Conservation (phyloP, 2,329 filamentous ascomycete genomes). For the Apiospora kogelbergensis region DNA sequence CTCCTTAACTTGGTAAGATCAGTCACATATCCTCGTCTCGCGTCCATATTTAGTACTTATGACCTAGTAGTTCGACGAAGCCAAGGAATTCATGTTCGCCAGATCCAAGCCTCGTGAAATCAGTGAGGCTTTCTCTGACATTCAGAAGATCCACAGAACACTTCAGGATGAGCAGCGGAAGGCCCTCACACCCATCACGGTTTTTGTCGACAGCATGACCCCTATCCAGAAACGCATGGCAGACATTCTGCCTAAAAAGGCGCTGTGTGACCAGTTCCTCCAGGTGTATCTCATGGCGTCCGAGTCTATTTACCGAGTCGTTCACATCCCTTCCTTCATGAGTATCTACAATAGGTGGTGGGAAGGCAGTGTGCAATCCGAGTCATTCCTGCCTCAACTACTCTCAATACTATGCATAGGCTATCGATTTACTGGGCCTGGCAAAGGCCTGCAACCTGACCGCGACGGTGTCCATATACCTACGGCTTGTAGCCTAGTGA, state of each 20-base stretch:
- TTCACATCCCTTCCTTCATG: conserved; percentile 53
- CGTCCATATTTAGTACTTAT: neutral
- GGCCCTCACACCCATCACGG: conserved; percentile 50
- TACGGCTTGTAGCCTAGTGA: conserved; percentile 55
- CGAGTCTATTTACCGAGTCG: conserved; percentile 53
- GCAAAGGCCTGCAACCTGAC: conserved; percentile 50
- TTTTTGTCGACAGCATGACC: conserved; percentile 60
- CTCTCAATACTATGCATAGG: conserved; percentile 53
- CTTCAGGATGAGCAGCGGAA: conserved; percentile 49
- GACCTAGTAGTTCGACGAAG: conserved; percentile 48
- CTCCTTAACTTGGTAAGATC: conserved; percentile 52
- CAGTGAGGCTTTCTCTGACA: conserved; percentile 42
- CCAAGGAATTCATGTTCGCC: conserved; percentile 49
- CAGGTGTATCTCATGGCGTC: conserved; percentile 49
- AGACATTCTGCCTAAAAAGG: conserved; percentile 52
- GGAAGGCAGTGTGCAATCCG: conserved; percentile 45
- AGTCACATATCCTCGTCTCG: neutral
- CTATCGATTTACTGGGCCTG: conserved; percentile 52
- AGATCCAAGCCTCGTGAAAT: conserved; percentile 40
- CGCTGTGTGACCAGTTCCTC: conserved; percentile 52
- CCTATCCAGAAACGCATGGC: conserved; percentile 58
- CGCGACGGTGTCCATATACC: conserved; percentile 58
- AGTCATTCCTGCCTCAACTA: conserved; percentile 54
- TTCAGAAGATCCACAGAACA: conserved; percentile 47
- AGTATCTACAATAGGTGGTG: conserved; percentile 53